These are phyloP conservation scores for Kurtzmaniella quercitrusa DNA, from an alignment of 1,139 yeast species.

Conservation along the genomic window DNA sequence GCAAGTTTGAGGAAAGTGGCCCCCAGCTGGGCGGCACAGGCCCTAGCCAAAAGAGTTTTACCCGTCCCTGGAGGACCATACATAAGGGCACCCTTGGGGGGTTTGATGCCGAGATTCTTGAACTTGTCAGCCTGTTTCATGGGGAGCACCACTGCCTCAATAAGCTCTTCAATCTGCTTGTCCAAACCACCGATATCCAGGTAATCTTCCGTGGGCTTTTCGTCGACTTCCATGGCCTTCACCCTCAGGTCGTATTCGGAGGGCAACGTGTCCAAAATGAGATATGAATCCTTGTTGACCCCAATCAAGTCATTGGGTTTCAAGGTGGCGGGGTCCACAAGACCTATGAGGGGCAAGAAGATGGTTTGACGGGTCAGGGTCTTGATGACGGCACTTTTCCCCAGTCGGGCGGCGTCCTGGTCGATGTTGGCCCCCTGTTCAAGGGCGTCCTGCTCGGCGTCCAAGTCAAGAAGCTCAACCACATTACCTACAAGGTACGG, in stretches of 20 bases:
- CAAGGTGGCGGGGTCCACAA: slow-evolving; percentile 81
- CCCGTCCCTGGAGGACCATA: slow-evolving; percentile 99
- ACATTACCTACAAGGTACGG: slow-evolving; percentile 98
- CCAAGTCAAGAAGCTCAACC: slow-evolving; percentile 86
- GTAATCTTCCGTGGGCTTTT: slow-evolving; percentile 94
- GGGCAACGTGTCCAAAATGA: slow-evolving; percentile 90
- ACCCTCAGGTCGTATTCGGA: slow-evolving; percentile 97
- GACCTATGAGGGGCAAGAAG: slow-evolving; percentile 90
- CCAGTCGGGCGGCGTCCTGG: slow-evolving; percentile 84
- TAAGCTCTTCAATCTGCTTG: slow-evolving; percentile 95
- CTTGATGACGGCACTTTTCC: slow-evolving; percentile 97
- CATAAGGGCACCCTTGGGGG: slow-evolving; percentile 98
- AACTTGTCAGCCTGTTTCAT: slow-evolving; percentile 98
- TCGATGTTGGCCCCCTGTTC: slow-evolving; percentile 97
- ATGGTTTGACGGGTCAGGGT: slow-evolving; percentile 98
- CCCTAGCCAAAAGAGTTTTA: slow-evolving; percentile 92
- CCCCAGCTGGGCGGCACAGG: slow-evolving; percentile 98
- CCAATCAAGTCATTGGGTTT: slow-evolving; percentile 98
- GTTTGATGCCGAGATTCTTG: slow-evolving; percentile 86
- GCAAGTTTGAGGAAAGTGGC: slow-evolving; percentile 97
- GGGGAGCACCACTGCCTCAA: slow-evolving; percentile 96
- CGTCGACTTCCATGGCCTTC: slow-evolving; percentile 99
- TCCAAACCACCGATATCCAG: slow-evolving; percentile 97
- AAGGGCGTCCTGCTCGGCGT: slow-evolving; percentile 78
- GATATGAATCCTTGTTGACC: slow-evolving; percentile 93